Conservation (phyloP, 202 grass and related monocot genomes). For the Dendrocalamus latiflorus region DNA sequence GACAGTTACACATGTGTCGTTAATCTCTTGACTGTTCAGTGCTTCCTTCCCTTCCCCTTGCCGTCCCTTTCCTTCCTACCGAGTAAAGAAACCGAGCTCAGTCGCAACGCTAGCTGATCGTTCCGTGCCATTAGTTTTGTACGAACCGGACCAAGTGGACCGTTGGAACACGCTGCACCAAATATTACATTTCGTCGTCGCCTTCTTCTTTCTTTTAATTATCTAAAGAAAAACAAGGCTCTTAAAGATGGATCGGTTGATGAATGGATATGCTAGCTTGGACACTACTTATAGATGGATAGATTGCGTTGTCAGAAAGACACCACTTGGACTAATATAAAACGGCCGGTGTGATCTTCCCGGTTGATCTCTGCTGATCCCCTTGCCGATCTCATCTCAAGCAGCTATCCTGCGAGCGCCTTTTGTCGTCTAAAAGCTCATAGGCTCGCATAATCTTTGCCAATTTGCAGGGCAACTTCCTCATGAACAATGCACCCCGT, state of each 20-base stretch:
- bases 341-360: slow-evolving; percentile 19
- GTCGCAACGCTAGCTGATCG: neutral
- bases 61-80: neutral
- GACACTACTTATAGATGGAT: slow-evolving; percentile 7
- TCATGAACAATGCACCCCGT: neutral
- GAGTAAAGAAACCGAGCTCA: neutral
- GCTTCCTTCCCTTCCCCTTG: neutral
- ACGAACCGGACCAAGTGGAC: neutral
- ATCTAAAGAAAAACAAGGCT: neutral
- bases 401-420: neutral
- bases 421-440: slow-evolving; percentile 27
- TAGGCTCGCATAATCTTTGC: neutral
- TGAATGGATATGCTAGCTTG: slow-evolving; percentile 9
- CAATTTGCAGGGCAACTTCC: neutral
- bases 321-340: slow-evolving; percentile 10
- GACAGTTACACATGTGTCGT: neutral
- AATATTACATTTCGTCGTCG: neutral
- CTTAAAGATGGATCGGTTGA: neutral
- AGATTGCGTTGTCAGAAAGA: neutral
- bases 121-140: neutral
- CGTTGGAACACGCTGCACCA: neutral
- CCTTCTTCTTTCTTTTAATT: neutral
- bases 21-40: neutral
- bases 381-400: slow-evolving; percentile 34
- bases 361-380: slow-evolving; percentile 17